Percentiles rank a stretch among this genome's conserved stretches.
Evolutionary conservation across 768 basidiomycete species (phyloP).

Genomic region (Hygrophorus russula): DNA sequence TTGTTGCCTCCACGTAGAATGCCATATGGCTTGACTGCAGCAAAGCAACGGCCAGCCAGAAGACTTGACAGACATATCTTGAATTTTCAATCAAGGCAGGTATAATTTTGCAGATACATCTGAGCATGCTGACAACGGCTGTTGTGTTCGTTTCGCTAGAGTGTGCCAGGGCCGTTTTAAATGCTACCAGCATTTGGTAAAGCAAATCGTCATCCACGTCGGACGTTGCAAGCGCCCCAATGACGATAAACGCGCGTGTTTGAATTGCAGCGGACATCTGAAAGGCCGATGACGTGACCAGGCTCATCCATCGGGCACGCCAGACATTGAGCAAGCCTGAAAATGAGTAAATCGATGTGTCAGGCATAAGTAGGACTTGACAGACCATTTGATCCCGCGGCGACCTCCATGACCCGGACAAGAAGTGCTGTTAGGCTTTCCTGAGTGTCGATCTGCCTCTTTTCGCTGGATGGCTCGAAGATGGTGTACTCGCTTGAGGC

Average conservation of each 20-base stretch:
- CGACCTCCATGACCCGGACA: constrained; percentile 47
- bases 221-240: constrained; percentile 71
- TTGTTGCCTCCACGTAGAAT: constrained; percentile 58
- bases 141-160: constrained; percentile 59
- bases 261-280: constrained; percentile 85
- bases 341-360: constrained; percentile 2
- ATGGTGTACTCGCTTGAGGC: constrained; percentile 59
- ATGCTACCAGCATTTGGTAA: constrained; percentile 87
- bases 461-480: constrained; percentile 43
- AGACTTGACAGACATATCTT: constrained; percentile 61
- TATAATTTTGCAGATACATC: constrained; percentile 71
- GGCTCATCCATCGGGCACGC: constrained; percentile 89
- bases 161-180: constrained; percentile 58
- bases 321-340: constrained; percentile 75
- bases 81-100: constrained; percentile 59
- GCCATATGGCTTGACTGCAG: constrained; percentile 67
- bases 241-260: constrained; percentile 72
- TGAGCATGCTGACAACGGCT: constrained; percentile 78
- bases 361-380: constrained; percentile 1
- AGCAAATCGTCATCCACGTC: constrained; percentile 90
- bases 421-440: constrained; percentile 59
- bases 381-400: constrained; percentile 62
- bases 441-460: constrained; percentile 48
- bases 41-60: constrained; percentile 83
- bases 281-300: constrained; percentile 82